These are phyloP conservation scores for Kurtzmaniella quercitrusa DNA, from an alignment of 1,139 yeast species.

Conservation along the genomic window DNA sequence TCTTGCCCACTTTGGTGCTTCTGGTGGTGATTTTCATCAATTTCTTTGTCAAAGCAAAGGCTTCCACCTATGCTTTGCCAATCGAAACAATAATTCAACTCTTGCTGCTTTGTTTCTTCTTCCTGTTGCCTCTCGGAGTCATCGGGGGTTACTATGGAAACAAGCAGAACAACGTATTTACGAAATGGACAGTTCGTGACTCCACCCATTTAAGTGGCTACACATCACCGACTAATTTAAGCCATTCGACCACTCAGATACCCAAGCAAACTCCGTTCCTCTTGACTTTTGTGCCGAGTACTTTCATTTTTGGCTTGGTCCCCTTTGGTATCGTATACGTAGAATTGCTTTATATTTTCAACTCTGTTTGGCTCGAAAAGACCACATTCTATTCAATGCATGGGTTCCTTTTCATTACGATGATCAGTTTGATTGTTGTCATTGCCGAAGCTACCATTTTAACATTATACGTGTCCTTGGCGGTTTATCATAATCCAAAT, in stretches of 20 bases:
- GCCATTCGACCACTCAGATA: not conserved
- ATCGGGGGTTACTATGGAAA: constrained; percentile 67
- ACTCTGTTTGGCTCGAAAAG: constrained; percentile 77
- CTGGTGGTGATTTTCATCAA: constrained; percentile 54
- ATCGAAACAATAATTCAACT: constrained; percentile 65
- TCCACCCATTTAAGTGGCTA: constrained; percentile 12
- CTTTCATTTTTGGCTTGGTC: constrained; percentile 53
- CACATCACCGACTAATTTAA: constrained; percentile 9
- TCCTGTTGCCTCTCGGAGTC: constrained; percentile 71
- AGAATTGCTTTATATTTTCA: constrained; percentile 69
- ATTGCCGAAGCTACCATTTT: constrained; percentile 73
- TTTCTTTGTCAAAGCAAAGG: constrained; percentile 70
- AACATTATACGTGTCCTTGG: constrained; percentile 59
- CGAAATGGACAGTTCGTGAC: constrained; percentile 17
- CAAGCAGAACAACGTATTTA: constrained; percentile 15
- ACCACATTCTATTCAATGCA: constrained; percentile 76
- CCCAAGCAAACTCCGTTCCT: constrained; percentile 12
- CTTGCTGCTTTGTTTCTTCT: constrained; percentile 51
- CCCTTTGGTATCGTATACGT: constrained; percentile 83
- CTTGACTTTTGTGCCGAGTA: constrained; percentile 21
- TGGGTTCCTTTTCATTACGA: constrained; percentile 67
- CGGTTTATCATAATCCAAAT: constrained; percentile 53
- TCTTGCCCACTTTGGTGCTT: constrained; percentile 57
- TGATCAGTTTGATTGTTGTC: constrained; percentile 54
- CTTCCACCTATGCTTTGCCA: constrained; percentile 74